These are phyloP conservation scores for Datura wrightii DNA, from an alignment of 257 asterid genomes.

Conservation along the genomic window DNA sequence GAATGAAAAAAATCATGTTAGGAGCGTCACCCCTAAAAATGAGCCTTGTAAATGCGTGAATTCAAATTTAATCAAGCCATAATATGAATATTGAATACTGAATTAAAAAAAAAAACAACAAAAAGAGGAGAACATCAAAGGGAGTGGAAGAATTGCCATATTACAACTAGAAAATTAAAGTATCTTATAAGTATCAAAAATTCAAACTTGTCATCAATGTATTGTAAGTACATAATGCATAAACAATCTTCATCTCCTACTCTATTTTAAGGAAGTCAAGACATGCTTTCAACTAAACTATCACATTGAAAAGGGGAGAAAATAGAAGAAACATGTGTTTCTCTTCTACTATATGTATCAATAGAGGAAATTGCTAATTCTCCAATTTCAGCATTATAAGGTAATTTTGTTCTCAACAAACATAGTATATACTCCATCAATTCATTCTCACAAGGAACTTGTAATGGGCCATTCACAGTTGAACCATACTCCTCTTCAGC, in stretches of 20 bases:
- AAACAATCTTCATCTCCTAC: background rate
- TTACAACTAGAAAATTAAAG: background rate
- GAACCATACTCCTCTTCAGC: conserved; percentile 63
- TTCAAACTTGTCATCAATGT: background rate
- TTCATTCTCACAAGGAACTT: conserved; percentile 56
- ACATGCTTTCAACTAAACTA: conserved; percentile 31
- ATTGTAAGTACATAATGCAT: background rate
- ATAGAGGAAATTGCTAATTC: conserved; percentile 20
- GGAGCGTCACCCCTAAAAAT: background rate
- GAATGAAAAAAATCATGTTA: background rate
- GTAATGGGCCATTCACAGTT: conserved; percentile 48
- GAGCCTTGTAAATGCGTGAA: too few species aligned
- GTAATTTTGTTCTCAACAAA: conserved; percentile 32
- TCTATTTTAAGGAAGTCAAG: background rate
- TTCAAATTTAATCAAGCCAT: background rate
- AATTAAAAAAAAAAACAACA: background rate
- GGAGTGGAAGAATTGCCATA: background rate
- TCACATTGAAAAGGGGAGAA: background rate
- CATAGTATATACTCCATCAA: conserved; percentile 46
- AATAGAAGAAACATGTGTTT: conserved; percentile 18
- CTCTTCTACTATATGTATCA: conserved; percentile 27
- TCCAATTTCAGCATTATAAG: conserved; percentile 37
- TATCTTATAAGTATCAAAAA: background rate
- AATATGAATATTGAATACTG: background rate
- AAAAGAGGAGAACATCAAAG: background rate